A percentile compares a stretch with the other conserved stretches of the same genome.
phyloP scores from a whole-genome alignment of 345 rosid species.

The Populus alba region DNA sequence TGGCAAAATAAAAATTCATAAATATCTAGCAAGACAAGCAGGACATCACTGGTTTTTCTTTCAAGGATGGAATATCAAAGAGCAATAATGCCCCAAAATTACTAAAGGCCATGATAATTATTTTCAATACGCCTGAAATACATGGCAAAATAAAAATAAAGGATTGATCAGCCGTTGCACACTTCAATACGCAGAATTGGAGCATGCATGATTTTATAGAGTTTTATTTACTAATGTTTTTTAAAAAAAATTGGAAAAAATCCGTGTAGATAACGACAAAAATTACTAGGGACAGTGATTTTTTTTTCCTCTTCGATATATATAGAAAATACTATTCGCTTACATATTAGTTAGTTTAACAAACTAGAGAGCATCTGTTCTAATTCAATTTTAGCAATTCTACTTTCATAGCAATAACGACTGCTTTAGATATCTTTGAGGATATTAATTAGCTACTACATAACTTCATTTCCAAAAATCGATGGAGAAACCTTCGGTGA shows the following conservation, averaged over 20 bases:
- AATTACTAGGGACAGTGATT: background rate
- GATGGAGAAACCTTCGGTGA: background rate
- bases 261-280: background rate
- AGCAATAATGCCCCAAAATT: too few relatives aligned
- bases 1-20: background rate
- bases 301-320: background rate
- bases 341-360: background rate
- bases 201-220: background rate
- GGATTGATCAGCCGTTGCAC: background rate
- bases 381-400: background rate
- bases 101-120: too few relatives aligned
- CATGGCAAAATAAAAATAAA: background rate
- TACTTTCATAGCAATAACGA: too few relatives aligned
- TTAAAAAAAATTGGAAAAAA: background rate
- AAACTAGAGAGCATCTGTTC: background rate
- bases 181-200: background rate
- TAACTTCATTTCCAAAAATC: background rate
- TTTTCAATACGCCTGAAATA: slow-evolving; percentile 58
- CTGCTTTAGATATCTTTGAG: background rate
- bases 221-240: too few relatives aligned
- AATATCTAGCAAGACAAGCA: too few relatives aligned
- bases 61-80: too few relatives aligned
- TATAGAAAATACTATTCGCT: too few relatives aligned
- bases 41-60: too few relatives aligned
- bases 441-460: background rate